Conservation (phyloP, 192 early-diverging fungal genomes). For the Coemansia sp. region DNA sequence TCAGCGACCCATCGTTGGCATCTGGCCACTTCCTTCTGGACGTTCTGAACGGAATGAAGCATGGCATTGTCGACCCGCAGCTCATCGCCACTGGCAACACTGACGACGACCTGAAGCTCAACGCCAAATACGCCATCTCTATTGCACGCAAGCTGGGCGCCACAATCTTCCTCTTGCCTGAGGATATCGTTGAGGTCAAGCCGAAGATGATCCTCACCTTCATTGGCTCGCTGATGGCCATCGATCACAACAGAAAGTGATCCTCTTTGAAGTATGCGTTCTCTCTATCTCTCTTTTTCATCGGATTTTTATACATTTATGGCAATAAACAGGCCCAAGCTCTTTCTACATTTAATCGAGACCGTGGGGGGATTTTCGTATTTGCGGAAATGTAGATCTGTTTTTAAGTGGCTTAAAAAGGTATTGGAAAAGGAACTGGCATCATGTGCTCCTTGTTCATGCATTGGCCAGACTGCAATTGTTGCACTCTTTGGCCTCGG, state of each 20-base stretch:
- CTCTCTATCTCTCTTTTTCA: slow-evolving; percentile 2
- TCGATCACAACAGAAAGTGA: slow-evolving; percentile 39
- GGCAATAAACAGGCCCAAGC: neutral
- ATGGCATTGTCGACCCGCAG: slow-evolving; percentile 86
- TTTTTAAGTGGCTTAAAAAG: neutral
- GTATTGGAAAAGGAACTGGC: neutral
- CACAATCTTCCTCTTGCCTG: slow-evolving; percentile 96
- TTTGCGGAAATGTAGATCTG: no score
- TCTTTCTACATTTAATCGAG: no score
- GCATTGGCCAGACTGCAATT: neutral
- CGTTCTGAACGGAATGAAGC: slow-evolving; percentile 89
- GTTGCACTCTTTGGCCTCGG: neutral
- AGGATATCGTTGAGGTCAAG: slow-evolving; percentile 98
- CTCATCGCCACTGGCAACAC: slow-evolving; percentile 69
- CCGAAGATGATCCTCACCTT: slow-evolving; percentile 96
- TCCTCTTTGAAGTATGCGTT: neutral
- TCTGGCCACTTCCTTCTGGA: slow-evolving; percentile 86
- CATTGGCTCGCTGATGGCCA: slow-evolving; percentile 90
- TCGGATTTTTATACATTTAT: neutral
- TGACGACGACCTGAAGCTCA: slow-evolving; percentile 86
- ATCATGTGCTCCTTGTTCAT: slow-evolving; percentile 3
- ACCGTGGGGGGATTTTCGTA: no score
- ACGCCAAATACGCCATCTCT: slow-evolving; percentile 95
- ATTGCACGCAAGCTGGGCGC: slow-evolving; percentile 98
- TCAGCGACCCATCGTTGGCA: slow-evolving; percentile 79